Percentiles rank a stretch among this genome's conserved stretches.
Evolutionary conservation across 805 yeast species (phyloP).

Genomic region (Saturnispora dispora): DNA sequence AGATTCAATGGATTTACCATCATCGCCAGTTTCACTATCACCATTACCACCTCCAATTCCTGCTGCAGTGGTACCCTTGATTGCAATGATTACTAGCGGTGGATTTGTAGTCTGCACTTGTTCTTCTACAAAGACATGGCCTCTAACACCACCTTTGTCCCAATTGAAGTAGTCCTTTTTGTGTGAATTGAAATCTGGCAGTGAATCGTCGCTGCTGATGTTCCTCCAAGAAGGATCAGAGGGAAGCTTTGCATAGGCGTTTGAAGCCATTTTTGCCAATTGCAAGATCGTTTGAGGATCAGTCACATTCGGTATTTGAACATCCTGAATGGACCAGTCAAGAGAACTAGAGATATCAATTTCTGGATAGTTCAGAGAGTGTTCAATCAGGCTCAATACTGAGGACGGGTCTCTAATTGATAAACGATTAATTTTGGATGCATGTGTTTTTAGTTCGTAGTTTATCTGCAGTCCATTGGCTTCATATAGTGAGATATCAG

Average conservation of each 20-base stretch:
- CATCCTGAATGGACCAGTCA: slow-evolving; percentile 56
- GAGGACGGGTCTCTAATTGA: slow-evolving; percentile 46
- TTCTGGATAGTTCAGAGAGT: slow-evolving; percentile 35
- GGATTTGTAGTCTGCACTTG: slow-evolving; percentile 20
- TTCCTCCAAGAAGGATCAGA: slow-evolving; percentile 81
- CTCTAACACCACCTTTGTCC: slow-evolving; percentile 78
- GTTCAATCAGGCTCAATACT: slow-evolving; percentile 56
- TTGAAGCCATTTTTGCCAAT: slow-evolving; percentile 77
- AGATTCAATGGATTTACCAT: slow-evolving; percentile 58
- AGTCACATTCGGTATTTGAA: slow-evolving; percentile 61
- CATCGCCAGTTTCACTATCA: slow-evolving; percentile 38
- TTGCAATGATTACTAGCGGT: slow-evolving; percentile 53
- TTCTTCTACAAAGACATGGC: slow-evolving; percentile 68
- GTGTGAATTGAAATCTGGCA: slow-evolving; percentile 31
- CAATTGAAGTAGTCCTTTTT: slow-evolving; percentile 69
- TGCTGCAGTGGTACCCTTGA: slow-evolving; percentile 90
- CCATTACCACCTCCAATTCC: slow-evolving; percentile 40
- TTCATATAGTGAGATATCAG: not conserved
- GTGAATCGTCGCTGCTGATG: slow-evolving; percentile 16
- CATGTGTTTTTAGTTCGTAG: slow-evolving; percentile 13
- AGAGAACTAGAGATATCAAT: slow-evolving; percentile 32
- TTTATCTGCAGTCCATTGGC: slow-evolving; percentile 7
- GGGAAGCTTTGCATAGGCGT: slow-evolving; percentile 82
- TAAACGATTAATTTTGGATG: slow-evolving; percentile 28
- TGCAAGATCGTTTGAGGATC: slow-evolving; percentile 67